Base-by-base conservation (phyloP, 352 stramenopile species). In the Pythium oligandrum region DNA sequence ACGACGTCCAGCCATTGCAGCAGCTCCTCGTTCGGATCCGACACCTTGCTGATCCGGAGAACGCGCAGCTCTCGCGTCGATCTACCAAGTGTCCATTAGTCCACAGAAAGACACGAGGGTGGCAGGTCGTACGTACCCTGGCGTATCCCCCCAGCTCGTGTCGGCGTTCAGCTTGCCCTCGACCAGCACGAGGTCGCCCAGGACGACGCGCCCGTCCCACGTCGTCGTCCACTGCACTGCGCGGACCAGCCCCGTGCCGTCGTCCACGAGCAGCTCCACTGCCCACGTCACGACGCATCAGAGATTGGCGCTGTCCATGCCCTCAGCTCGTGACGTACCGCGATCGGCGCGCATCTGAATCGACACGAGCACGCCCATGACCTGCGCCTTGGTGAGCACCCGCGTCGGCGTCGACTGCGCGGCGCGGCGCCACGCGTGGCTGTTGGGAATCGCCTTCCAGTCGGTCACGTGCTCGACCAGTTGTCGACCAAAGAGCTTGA, bases 191-290 rank as follows among this genome's bases (percentile, higher is more conserved):
- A 93, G 66, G 42, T 93, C 81, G 34, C 83, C 83, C 10, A 93
- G 61, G 33, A 9, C 40, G 11, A 74, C 46, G 4, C 44, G 31
- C 31, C 50, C 52, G 11, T 51, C 44, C 62, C 57, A 65, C 12
- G 53, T 39, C 1, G 26, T 36, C 40, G 63, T 61, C 75, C 77
- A 93, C 7, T 71, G 52, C 39, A 87, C 81, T 2, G 71, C 70
- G 43, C 76, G 81, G 33, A 90, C 49, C 12, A 88, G 64, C 6
- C 57, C 79, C 30, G 80, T 86, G 42, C 83, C 83, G 44, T 93
- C 83, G 48, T 93, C 83, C 2, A 93, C 40, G 7, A 83, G 57
- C 31, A 86, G 66, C 57, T 93, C 83, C 51, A 88, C 83, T 91
- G 42, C 10, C 3, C 31, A 47, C 4, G 10, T 33, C 35, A 38